phyloP scores from a whole-genome alignment of 2,329 filamentous ascomycete species.

The Aspergillus transmontanensis region DNA sequence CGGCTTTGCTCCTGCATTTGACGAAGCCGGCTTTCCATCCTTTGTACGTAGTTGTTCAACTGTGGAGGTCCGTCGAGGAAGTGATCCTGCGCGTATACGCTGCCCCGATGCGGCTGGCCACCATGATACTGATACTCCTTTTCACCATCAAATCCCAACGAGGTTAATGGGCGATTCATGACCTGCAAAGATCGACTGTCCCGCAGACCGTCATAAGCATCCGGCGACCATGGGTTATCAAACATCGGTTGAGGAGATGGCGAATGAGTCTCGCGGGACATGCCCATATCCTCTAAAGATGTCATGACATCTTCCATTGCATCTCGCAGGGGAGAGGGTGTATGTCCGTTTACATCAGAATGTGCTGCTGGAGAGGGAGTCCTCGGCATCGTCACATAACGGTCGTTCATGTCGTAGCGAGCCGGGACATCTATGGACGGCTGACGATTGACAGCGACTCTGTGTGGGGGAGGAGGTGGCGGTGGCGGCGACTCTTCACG shows the following conservation, averaged over 20 bases:
- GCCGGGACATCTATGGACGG: slow-evolving; percentile 32
- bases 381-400: slow-evolving; percentile 41
- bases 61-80: slow-evolving; percentile 64
- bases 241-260: slow-evolving; percentile 58
- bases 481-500: slow-evolving; percentile 76
- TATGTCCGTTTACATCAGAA: slow-evolving; percentile 69
- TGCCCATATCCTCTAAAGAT: slow-evolving; percentile 82
- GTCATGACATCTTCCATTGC: slow-evolving; percentile 99
- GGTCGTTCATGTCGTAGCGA: slow-evolving; percentile 45
- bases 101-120: slow-evolving; percentile 55
- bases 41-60: slow-evolving; percentile 81
- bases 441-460: slow-evolving; percentile 54
- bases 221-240: slow-evolving; percentile 80
- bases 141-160: slow-evolving; percentile 66
- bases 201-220: slow-evolving; percentile 69
- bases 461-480: slow-evolving; percentile 80
- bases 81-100: slow-evolving; percentile 37
- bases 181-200: slow-evolving; percentile 36
- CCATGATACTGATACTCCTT: slow-evolving; percentile 59
- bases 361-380: slow-evolving; percentile 54
- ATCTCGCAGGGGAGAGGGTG: slow-evolving; percentile 86
- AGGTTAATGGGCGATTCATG: slow-evolving; percentile 66
- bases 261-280: slow-evolving; percentile 55
- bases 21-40: slow-evolving; percentile 83
- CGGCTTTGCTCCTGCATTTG: slow-evolving; percentile 63